Evolutionary conservation across 2,329 filamentous ascomycete species (phyloP).

Genomic region (Arthrobotrys sphaeroides): DNA sequence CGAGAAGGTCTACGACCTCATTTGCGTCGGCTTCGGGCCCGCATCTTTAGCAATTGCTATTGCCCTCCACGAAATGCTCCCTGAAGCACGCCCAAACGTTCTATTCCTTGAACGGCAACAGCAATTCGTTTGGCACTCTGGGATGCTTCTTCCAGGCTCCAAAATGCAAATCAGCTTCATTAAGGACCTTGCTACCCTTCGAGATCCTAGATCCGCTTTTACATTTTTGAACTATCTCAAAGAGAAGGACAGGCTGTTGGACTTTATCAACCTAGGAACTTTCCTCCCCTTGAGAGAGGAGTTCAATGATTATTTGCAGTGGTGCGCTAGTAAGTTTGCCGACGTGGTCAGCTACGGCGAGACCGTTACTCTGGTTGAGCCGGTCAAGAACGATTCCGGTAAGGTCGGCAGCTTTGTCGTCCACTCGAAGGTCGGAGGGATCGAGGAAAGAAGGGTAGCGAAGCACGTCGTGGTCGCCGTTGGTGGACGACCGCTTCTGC

Average conservation of each 20-base stretch:
- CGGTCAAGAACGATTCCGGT: constrained; percentile 65
- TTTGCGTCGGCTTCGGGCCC: constrained; percentile 93
- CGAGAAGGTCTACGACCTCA: constrained; percentile 76
- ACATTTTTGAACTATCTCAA: constrained; percentile 97
- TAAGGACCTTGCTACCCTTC: constrained; percentile 90
- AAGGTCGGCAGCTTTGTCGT: constrained; percentile 59
- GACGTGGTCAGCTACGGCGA: constrained; percentile 77
- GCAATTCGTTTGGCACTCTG: constrained; percentile 89
- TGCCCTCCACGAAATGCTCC: constrained; percentile 79
- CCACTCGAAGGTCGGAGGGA: constrained; percentile 57
- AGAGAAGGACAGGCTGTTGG: constrained; percentile 78
- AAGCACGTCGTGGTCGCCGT: constrained; percentile 71
- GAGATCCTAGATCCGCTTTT: constrained; percentile 88
- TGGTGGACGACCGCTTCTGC: constrained; percentile 76
- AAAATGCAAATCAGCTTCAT: constrained; percentile 99
- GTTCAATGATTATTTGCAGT: constrained; percentile 94
- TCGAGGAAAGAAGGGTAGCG: constrained; percentile 62
- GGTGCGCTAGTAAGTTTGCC: constrained; percentile 84
- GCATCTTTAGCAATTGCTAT: constrained; percentile 89
- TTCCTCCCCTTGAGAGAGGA: constrained; percentile 87
- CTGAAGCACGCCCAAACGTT: constrained; percentile 74
- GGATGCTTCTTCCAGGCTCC: constrained; percentile 91
- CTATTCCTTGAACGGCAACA: constrained; percentile 87
- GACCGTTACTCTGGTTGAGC: constrained; percentile 77
- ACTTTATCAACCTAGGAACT: constrained; percentile 89